Evolutionary conservation across 1,139 yeast species (phyloP).

Genomic region (Debaryomycetaceae sp.): DNA sequence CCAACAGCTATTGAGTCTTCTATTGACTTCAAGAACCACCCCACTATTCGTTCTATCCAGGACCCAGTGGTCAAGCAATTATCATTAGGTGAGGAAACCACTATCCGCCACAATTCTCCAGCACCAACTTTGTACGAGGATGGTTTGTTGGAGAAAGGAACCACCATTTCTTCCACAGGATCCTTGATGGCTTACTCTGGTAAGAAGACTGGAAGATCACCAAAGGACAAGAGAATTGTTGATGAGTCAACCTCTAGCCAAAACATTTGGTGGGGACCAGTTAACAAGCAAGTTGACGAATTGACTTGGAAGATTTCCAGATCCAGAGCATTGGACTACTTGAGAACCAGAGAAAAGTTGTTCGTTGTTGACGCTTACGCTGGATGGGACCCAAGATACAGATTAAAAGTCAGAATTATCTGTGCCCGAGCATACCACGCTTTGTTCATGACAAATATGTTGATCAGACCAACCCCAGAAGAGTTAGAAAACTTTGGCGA

Average conservation of each 20-base stretch:
- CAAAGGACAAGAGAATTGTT: conserved; percentile 96
- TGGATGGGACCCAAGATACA: conserved; percentile 98
- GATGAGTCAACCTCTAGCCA: conserved; percentile 84
- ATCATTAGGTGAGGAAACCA: conserved; percentile 45
- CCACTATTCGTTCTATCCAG: conserved; percentile 39
- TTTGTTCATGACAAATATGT: conserved; percentile 96
- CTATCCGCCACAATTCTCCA: conserved; percentile 83
- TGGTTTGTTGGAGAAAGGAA: conserved; percentile 85
- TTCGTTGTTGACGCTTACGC: conserved; percentile 96
- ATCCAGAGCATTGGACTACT: conserved; percentile 94
- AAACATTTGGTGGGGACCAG: conserved; percentile 99
- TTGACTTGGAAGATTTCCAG: conserved; percentile 94
- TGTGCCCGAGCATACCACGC: conserved; percentile 99
- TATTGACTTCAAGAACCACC: conserved; percentile 42
- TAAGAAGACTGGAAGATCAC: conserved; percentile 95
- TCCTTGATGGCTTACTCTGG: conserved; percentile 97
- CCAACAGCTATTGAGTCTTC: conserved; percentile 49
- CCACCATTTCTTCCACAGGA: conserved; percentile 91
- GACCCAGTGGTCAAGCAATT: conserved; percentile 47
- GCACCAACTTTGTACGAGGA: conserved; percentile 94
- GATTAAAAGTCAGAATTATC: conserved; percentile 93
- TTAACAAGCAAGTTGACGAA: conserved; percentile 91
- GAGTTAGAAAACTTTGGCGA: conserved; percentile 89
- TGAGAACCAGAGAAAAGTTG: conserved; percentile 92
- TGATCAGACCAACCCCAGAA: conserved; percentile 90